These are phyloP conservation scores for Myxozyma nipponensis DNA, from an alignment of 805 yeast species.

Conservation along the genomic window DNA sequence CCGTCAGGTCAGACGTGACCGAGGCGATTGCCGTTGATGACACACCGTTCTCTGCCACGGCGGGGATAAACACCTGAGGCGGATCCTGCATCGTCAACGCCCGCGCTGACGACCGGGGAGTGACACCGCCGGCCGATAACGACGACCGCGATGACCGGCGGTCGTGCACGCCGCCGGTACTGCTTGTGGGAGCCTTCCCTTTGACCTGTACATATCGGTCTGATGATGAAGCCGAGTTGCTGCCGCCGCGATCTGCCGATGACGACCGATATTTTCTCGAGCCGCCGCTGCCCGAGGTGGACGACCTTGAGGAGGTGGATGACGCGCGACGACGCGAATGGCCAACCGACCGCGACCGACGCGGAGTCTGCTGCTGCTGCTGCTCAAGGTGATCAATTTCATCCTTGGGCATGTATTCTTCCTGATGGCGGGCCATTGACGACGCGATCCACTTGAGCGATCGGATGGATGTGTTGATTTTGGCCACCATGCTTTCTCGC, in stretches of 20 bases:
- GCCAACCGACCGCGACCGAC: constrained; percentile 13
- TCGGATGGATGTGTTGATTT: constrained; percentile 22
- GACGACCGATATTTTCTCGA: constrained; percentile 8
- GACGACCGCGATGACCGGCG: constrained; percentile 7
- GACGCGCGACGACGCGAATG: constrained; percentile 1
- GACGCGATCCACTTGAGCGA: constrained; percentile 26
- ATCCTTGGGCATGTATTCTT: constrained; percentile 24
- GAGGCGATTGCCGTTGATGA: constrained; percentile 6
- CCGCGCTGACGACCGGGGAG: constrained; percentile 23
- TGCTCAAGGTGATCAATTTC: constrained; percentile 19
- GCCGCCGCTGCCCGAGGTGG: background rate
- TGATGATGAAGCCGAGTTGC: background rate
- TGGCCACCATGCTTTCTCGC: constrained; percentile 19
- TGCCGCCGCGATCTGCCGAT: constrained; percentile 3
- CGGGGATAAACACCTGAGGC: background rate
- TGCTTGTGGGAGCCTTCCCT: background rate
- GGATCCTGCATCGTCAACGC: constrained; percentile 18
- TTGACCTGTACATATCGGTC: background rate
- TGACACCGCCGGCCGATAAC: constrained; percentile 25
- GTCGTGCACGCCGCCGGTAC: too few relatives aligned
- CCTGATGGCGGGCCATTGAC: constrained; percentile 28
- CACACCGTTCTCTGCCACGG: background rate
- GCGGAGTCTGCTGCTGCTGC: constrained; percentile 7
- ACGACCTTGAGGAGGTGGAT: constrained; percentile 1
- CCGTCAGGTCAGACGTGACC: background rate